phyloP scores from a whole-genome alignment of 192 early-diverging fungal genomes.

The Oehlia diaphana region DNA sequence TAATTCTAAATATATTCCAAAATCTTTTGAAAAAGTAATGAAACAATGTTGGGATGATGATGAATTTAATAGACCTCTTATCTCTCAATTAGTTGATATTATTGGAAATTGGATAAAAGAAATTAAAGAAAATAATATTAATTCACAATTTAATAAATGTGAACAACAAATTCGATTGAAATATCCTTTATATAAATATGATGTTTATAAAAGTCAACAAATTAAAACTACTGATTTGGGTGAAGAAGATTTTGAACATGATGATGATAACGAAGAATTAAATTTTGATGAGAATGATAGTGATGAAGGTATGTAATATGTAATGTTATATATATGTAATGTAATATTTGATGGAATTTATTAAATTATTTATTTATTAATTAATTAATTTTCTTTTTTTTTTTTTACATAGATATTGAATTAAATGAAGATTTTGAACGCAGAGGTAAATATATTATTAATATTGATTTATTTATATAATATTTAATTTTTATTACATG shows the following conservation, averaged over 20 bases:
- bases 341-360: too few species aligned
- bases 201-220: slow-evolving; percentile 1
- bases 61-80: background rate
- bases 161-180: background rate
- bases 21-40: slow-evolving; percentile 6
- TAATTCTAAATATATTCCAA: background rate
- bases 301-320: background rate
- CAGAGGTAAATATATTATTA: background rate
- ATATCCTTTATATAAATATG: slow-evolving; percentile 4
- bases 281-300: background rate
- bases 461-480: too few species aligned
- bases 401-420: background rate
- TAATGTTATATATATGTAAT: too few species aligned
- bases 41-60: slow-evolving; percentile 18
- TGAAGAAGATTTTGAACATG: background rate
- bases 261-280: background rate
- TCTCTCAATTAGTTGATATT: background rate
- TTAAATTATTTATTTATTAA: too few species aligned
- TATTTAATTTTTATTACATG: too few species aligned
- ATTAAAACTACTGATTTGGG: slow-evolving; percentile 1
- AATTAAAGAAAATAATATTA: background rate
- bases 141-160: background rate
- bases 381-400: too few species aligned
- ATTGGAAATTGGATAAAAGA: background rate
- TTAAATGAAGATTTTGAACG: background rate